These are phyloP conservation scores for Phialophora verrucosa DNA, from an alignment of 2,329 filamentous ascomycete species.

Conservation along the genomic window DNA sequence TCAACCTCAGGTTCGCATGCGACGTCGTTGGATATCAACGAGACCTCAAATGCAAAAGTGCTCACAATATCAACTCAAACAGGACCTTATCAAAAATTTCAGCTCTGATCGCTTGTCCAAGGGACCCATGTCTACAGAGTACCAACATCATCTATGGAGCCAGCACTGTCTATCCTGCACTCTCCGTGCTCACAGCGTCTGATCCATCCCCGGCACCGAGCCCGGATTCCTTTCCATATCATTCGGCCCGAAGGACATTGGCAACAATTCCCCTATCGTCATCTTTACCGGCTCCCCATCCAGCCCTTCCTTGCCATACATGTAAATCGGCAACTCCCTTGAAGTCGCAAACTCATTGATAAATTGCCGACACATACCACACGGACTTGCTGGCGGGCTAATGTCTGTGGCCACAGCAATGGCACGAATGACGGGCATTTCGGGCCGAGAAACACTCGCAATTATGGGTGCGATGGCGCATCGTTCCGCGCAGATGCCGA, in stretches of 20 bases:
- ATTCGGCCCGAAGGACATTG: conserved; percentile 61
- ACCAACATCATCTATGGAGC: not conserved
- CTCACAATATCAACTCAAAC: not conserved
- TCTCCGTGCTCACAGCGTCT: not conserved
- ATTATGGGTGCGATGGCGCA: conserved; percentile 86
- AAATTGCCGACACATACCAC: conserved; percentile 78
- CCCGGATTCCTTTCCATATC: conserved; percentile 44
- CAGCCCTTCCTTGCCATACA: conserved; percentile 82
- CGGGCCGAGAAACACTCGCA: conserved; percentile 52
- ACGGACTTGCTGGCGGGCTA: conserved; percentile 70
- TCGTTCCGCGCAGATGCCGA: conserved; percentile 93
- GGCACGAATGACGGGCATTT: conserved; percentile 67
- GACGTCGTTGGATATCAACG: not conserved
- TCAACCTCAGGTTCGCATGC: too few relatives aligned
- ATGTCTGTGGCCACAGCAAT: conserved; percentile 86
- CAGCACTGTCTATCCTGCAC: not conserved
- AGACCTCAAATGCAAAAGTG: not conserved
- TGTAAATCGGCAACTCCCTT: conserved; percentile 76
- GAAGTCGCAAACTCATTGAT: conserved; percentile 66
- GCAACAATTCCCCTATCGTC: conserved; percentile 67
- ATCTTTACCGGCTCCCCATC: conserved; percentile 59
- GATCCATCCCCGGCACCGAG: not conserved
- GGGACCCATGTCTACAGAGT: not conserved
- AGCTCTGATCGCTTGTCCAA: not conserved
- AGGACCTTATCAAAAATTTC: not conserved